phyloP scores from a whole-genome alignment of 2,329 filamentous ascomycete genomes.

The Zalaria obscura region DNA sequence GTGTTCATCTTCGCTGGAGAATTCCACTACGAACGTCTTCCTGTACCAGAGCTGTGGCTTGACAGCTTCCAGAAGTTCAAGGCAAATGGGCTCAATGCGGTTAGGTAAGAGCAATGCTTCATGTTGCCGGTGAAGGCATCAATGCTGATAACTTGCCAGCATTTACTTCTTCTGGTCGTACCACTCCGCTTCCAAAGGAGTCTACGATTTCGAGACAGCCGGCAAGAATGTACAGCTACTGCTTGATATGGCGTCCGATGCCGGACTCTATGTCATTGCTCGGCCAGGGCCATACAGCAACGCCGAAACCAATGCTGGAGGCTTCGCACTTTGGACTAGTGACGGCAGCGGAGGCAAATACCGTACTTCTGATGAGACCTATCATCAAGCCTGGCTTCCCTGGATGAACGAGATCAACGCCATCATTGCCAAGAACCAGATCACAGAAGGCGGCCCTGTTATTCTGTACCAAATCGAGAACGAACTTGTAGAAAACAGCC shows the following conservation, averaged over 20 bases:
- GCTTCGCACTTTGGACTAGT: slow-evolving; percentile 48
- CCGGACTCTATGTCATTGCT: slow-evolving; percentile 41
- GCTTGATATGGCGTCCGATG: slow-evolving; percentile 37
- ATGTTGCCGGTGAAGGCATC: too few relatives aligned
- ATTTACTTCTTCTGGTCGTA: slow-evolving; percentile 1
- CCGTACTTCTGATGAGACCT: slow-evolving; percentile 33
- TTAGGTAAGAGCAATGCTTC: slow-evolving; percentile 26
- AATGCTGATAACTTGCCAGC: too few relatives aligned
- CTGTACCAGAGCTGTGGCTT: slow-evolving; percentile 35
- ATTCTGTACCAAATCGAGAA: slow-evolving; percentile 46
- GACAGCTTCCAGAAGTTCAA: slow-evolving; percentile 40
- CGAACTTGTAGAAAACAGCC: slow-evolving; percentile 25
- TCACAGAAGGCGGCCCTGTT: slow-evolving; percentile 44
- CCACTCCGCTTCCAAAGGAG: slow-evolving; percentile 10
- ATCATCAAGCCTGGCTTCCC: slow-evolving; percentile 24
- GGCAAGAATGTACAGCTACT: slow-evolving; percentile 40
- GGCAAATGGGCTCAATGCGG: slow-evolving; percentile 34
- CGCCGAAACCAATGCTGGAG: slow-evolving; percentile 46
- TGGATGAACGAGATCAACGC: slow-evolving; percentile 26
- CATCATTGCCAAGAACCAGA: slow-evolving; percentile 38
- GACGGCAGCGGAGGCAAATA: slow-evolving; percentile 41
- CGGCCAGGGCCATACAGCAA: slow-evolving; percentile 46
- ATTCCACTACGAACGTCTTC: slow-evolving; percentile 39
- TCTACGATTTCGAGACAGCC: slow-evolving; percentile 35
- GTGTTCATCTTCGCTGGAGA: slow-evolving; percentile 40